A percentile compares a stretch with the other conserved stretches of the same genome.
Conservation (phyloP, 1,284 basidiomycete species). For the Sutorius eximius region DNA sequence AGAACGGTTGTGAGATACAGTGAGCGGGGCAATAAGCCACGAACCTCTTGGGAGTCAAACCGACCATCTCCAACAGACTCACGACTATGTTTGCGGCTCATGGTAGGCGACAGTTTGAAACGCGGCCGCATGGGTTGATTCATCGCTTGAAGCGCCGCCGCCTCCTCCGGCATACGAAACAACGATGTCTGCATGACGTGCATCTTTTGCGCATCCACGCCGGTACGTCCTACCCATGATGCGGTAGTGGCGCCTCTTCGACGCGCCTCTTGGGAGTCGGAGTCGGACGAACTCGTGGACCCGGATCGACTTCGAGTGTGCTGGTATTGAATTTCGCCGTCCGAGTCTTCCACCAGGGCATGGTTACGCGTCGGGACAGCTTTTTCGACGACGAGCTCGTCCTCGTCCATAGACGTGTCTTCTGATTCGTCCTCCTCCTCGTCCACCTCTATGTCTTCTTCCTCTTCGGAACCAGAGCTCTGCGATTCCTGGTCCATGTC, state of each 20-base stretch:
- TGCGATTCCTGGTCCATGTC: conserved; percentile 26
- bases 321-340: conserved; percentile 51
- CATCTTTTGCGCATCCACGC: conserved; percentile 79
- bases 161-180: conserved; percentile 74
- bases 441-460: conserved; percentile 30
- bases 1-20: conserved; percentile 10
- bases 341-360: conserved; percentile 50
- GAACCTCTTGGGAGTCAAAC: conserved; percentile 64
- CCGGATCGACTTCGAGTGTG: conserved; percentile 34
- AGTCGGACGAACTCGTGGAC: conserved; percentile 36
- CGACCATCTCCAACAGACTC: conserved; percentile 72
- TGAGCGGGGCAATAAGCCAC: conserved; percentile 17
- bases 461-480: conserved; percentile 24
- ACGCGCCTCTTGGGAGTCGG: conserved; percentile 33
- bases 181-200: conserved; percentile 91
- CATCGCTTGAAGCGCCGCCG: conserved; percentile 54
- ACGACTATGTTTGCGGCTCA: conserved; percentile 70
- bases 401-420: conserved; percentile 50
- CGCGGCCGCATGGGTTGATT: conserved; percentile 44
- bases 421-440: conserved; percentile 42
- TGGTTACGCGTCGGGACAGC: conserved; percentile 33
- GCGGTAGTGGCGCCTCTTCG: conserved; percentile 36
- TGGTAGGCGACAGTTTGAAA: conserved; percentile 35
- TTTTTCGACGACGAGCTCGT: conserved; percentile 40
- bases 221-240: conserved; percentile 69